A percentile compares a stretch with the other conserved stretches of the same genome.
Evolutionary conservation across 2,329 filamentous ascomycete genomes (phyloP).

Genomic region (Celoporthe dispersa): DNA sequence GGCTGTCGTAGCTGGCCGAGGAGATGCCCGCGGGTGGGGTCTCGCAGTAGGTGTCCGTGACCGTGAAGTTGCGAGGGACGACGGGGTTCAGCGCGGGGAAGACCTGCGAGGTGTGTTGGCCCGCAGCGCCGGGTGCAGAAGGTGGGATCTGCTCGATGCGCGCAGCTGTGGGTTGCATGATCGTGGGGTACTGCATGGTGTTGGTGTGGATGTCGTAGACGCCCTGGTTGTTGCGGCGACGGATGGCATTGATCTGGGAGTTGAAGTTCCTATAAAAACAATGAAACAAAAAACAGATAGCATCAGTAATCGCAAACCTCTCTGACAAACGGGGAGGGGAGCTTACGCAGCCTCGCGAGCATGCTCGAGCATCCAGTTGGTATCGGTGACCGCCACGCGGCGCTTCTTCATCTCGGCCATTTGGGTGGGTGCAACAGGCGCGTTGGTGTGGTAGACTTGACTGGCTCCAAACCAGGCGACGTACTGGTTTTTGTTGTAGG

Average conservation of each 20-base stretch:
- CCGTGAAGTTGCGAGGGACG: constrained; percentile 60
- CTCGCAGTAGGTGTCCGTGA: constrained; percentile 60
- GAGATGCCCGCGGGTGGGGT: constrained; percentile 53
- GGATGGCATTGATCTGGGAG: constrained; percentile 68
- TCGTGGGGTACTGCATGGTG: constrained; percentile 81
- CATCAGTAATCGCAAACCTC: background rate
- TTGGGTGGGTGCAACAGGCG: constrained; percentile 74
- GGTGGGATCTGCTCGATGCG: constrained; percentile 75
- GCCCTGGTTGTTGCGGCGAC: constrained; percentile 72
- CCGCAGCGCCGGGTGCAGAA: constrained; percentile 39
- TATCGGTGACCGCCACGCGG: constrained; percentile 85
- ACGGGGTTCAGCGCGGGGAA: constrained; percentile 55
- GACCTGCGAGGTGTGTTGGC: constrained; percentile 36
- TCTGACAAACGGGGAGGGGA: background rate
- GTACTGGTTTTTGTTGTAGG: constrained; percentile 99
- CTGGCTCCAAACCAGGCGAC: constrained; percentile 98
- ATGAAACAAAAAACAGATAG: background rate
- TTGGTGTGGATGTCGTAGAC: constrained; percentile 97
- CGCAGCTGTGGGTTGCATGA: constrained; percentile 87
- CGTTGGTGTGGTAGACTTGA: constrained; percentile 87
- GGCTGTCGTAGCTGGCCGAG: constrained; percentile 48
- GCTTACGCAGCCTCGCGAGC: constrained; percentile 84
- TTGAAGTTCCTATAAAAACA: constrained; percentile 76
- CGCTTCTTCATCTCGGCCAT: constrained; percentile 77
- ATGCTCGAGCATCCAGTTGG: constrained; percentile 97